A percentile compares a stretch with the other conserved stretches of the same genome.
These are phyloP conservation scores for Phytophthora fragariae DNA, from an alignment of 352 stramenopile species.

Conservation along the genomic window DNA sequence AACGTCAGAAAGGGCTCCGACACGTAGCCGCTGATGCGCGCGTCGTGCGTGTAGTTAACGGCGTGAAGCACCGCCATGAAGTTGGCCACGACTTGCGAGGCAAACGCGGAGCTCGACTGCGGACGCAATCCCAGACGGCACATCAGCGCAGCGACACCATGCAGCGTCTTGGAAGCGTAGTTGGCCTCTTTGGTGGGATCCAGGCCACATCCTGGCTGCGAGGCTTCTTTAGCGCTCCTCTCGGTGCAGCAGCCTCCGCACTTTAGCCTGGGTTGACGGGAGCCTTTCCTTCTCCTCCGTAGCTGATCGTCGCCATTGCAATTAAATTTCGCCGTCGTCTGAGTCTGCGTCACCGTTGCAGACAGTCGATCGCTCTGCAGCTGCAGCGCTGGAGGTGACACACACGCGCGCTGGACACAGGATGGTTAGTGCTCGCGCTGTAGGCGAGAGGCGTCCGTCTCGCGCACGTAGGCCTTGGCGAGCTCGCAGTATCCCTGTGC, in stretches of 20 bases:
- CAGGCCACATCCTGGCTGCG: background rate
- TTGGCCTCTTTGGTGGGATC: no score
- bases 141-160: background rate
- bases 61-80: background rate
- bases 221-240: conserved; percentile 10
- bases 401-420: background rate
- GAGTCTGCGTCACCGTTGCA: background rate
- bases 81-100: background rate
- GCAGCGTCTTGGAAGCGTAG: background rate
- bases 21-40: background rate
- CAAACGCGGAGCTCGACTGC: background rate
- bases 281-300: background rate
- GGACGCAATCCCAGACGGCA: background rate
- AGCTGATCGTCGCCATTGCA: background rate
- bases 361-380: conserved; percentile 14
- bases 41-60: background rate
- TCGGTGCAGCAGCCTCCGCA: conserved; percentile 1
- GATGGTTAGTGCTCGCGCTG: conserved; percentile 14
- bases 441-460: conserved; percentile 9
- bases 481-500: conserved; percentile 52
- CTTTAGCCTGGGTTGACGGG: background rate
- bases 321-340: conserved; percentile 11
- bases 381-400: background rate
- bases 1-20: background rate
- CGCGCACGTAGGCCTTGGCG: conserved; percentile 40